Conservation (phyloP, 2,329 filamentous ascomycete species). For the Ophiostoma ulmi region DNA sequence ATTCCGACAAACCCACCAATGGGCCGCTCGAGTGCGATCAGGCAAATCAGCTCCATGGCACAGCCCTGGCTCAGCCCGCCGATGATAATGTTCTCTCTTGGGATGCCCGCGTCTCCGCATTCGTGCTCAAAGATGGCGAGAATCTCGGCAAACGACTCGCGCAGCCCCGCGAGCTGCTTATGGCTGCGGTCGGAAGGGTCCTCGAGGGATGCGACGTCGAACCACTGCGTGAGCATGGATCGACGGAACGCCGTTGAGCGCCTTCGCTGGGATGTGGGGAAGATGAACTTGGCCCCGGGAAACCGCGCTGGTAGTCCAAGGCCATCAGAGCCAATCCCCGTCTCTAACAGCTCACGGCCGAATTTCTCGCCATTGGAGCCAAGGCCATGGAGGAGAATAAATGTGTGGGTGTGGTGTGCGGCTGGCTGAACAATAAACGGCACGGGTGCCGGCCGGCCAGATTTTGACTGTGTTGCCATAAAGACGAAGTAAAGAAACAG, state of each 20-base stretch:
- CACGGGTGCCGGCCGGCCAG: not conserved
- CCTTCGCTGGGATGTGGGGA: constrained; percentile 45
- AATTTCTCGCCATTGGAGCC: constrained; percentile 35
- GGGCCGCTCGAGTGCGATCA: constrained; percentile 13
- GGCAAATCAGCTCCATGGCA: constrained; percentile 14
- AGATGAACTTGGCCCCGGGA: constrained; percentile 44
- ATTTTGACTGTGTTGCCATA: constrained; percentile 5
- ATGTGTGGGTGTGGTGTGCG: constrained; percentile 30
- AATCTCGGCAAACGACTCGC: constrained; percentile 38
- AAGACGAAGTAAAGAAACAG: not conserved
- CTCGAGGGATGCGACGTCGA: constrained; percentile 42
- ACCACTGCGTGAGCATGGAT: constrained; percentile 47
- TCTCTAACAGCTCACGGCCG: constrained; percentile 34
- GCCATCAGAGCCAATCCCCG: constrained; percentile 28
- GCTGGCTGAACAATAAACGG: constrained; percentile 29
- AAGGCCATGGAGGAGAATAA: constrained; percentile 34
- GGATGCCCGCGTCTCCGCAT: not conserved
- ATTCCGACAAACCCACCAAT: constrained; percentile 23
- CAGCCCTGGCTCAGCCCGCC: constrained; percentile 36
- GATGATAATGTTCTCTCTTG: constrained; percentile 42
- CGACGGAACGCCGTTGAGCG: constrained; percentile 42
- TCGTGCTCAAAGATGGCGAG: constrained; percentile 29
- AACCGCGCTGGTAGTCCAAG: constrained; percentile 34
- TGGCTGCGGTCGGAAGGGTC: constrained; percentile 40
- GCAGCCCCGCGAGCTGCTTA: constrained; percentile 42